phyloP scores from a whole-genome alignment of 441 rosid species.

The Erysimum cheiri region DNA sequence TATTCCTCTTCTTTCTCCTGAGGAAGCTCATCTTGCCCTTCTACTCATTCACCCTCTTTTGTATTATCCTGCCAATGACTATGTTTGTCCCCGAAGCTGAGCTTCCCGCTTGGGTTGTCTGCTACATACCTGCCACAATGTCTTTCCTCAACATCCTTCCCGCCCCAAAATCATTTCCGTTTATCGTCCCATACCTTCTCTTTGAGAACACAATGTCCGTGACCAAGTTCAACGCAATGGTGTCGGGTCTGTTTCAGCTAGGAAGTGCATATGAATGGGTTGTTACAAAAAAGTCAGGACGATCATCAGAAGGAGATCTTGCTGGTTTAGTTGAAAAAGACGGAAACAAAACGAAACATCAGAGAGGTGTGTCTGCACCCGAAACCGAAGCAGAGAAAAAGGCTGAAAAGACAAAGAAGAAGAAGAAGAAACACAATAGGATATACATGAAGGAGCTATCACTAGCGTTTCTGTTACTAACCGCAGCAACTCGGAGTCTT shows the following conservation, averaged over 20 bases:
- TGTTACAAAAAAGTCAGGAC: conserved; percentile 91
- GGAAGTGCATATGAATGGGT: conserved; percentile 98
- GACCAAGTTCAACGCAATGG: conserved; percentile 95
- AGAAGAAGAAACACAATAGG: conserved; percentile 80
- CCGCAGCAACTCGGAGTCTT: conserved; percentile 86
- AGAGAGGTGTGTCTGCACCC: conserved; percentile 61
- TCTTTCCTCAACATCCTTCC: conserved; percentile 96
- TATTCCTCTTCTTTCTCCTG: conserved; percentile 88
- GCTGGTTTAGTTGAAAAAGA: conserved; percentile 62
- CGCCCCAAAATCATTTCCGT: conserved; percentile 87
- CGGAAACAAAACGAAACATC: conserved; percentile 48
- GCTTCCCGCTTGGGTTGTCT: conserved; percentile 96
- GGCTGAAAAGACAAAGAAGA: conserved; percentile 54
- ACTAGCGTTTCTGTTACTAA: conserved; percentile 78
- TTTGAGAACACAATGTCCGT: conserved; percentile 98
- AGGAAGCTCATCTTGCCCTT: conserved; percentile 92
- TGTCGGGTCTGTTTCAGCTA: conserved; percentile 93
- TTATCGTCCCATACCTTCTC: conserved; percentile 94
- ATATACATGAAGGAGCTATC: conserved; percentile 83
- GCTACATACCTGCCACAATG: conserved; percentile 96
- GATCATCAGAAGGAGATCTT: conserved; percentile 93
- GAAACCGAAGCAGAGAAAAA: conserved; percentile 60
- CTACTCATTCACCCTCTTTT: conserved; percentile 95
- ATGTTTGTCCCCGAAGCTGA: conserved; percentile 95
- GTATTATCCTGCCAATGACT: conserved; percentile 93